These are phyloP conservation scores for Naganishia onofrii DNA, from an alignment of 768 basidiomycete species.

Conservation along the genomic window DNA sequence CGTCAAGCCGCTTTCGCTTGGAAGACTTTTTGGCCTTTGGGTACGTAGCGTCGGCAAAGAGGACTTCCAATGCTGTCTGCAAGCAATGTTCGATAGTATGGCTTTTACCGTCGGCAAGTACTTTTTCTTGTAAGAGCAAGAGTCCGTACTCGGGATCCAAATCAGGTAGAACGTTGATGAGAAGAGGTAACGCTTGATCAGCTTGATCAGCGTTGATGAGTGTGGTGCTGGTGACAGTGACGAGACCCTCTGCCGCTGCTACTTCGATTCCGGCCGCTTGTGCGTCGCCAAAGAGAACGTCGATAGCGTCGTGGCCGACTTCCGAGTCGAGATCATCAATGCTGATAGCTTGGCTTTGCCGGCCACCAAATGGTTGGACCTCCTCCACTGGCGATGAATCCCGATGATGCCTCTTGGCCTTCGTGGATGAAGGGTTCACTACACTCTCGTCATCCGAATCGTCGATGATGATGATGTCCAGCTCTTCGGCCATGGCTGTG, in stretches of 20 bases:
- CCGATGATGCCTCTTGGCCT: neutral
- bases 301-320: conserved; percentile 13
- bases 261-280: neutral
- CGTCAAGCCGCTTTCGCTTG: conserved; percentile 18
- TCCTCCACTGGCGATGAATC: neutral
- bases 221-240: conserved; percentile 14
- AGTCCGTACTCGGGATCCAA: conserved; percentile 16
- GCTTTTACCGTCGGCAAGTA: neutral
- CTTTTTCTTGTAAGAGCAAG: neutral
- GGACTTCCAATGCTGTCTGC: conserved; percentile 9
- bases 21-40: conserved; percentile 3
- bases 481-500: neutral
- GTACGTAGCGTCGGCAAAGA: conserved; percentile 1
- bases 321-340: conserved; percentile 15
- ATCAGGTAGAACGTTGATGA: conserved; percentile 18
- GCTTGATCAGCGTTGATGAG: conserved; percentile 22
- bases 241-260: neutral
- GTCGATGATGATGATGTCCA: conserved; percentile 11
- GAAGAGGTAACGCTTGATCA: conserved; percentile 20
- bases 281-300: neutral
- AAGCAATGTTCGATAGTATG: conserved; percentile 20
- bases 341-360: conserved; percentile 21
- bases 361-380: neutral
- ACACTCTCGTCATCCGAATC: conserved; percentile 15
- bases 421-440: neutral